Evolutionary conservation across 2,329 filamentous ascomycete species (phyloP).

Genomic region (Aaosphaeria pasadenensis): DNA sequence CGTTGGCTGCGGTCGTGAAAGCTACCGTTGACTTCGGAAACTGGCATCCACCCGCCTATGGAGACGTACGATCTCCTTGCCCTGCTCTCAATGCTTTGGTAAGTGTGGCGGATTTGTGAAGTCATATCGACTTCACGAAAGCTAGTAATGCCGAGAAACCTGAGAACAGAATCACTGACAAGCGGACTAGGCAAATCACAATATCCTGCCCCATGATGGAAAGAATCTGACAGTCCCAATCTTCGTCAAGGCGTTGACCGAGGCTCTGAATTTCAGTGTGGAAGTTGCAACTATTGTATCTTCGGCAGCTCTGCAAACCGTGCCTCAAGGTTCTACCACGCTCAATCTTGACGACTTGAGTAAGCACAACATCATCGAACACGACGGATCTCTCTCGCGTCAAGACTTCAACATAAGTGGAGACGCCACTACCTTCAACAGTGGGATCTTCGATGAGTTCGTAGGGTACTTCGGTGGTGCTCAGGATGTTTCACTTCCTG

Average conservation of each 20-base stretch:
- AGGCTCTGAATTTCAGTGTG: constrained; percentile 29
- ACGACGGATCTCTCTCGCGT: constrained; percentile 32
- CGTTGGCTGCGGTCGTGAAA: background rate
- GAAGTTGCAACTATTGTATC: constrained; percentile 25
- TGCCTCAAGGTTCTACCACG: constrained; percentile 7
- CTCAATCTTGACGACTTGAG: constrained; percentile 31
- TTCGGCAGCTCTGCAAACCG: constrained; percentile 10
- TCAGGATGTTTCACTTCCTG: constrained; percentile 1
- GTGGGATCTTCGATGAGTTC: constrained; percentile 19
- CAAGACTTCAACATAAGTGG: constrained; percentile 20
- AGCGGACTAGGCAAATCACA: constrained; percentile 22
- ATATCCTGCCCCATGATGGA: constrained; percentile 30
- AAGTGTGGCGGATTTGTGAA: background rate
- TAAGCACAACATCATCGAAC: constrained; percentile 34
- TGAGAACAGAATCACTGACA: too few relatives aligned
- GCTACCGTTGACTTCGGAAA: constrained; percentile 9
- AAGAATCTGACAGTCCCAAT: constrained; percentile 25
- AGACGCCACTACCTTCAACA: constrained; percentile 18
- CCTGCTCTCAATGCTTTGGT: constrained; percentile 29
- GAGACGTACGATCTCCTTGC: constrained; percentile 22
- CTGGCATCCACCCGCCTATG: constrained; percentile 12
- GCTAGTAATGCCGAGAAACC: too few relatives aligned
- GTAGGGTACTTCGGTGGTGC: constrained; percentile 8
- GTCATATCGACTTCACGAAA: too few relatives aligned
- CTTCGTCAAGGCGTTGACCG: constrained; percentile 18